Conservation (phyloP, 2,329 filamentous ascomycete genomes). For the Aspergillus arachidicola region DNA sequence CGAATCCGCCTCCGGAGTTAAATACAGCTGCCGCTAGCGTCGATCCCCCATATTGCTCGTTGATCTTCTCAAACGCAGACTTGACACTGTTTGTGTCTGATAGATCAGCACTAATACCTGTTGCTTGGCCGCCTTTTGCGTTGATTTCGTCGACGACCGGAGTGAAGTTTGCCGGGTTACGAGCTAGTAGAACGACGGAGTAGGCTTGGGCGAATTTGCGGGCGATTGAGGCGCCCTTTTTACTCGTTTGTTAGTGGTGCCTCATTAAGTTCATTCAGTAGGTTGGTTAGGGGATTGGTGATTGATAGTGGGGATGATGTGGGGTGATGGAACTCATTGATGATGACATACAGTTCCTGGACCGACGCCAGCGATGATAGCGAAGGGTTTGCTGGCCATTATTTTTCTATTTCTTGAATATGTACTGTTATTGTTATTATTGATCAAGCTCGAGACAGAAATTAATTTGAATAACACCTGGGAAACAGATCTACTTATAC, state of each 20-base stretch:
- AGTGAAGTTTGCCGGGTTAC: conserved; percentile 60
- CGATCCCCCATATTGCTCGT: conserved; percentile 53
- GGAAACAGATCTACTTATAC: conserved; percentile 1
- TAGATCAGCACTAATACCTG: conserved; percentile 64
- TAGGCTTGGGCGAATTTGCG: conserved; percentile 62
- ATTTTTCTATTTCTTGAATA: background rate
- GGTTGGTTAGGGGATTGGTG: background rate
- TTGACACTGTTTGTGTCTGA: conserved; percentile 56
- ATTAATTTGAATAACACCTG: background rate
- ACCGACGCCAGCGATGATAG: conserved; percentile 51
- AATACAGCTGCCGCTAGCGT: conserved; percentile 59
- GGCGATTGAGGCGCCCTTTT: conserved; percentile 59
- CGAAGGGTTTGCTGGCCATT: conserved; percentile 45
- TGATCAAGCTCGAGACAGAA: background rate
- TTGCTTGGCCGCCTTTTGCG: conserved; percentile 57
- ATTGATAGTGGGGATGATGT: background rate
- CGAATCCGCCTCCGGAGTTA: conserved; percentile 61
- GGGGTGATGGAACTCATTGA: background rate
- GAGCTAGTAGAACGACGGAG: conserved; percentile 61
- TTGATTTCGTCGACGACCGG: conserved; percentile 63
- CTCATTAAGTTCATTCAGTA: too few species aligned
- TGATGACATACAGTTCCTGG: conserved; percentile 43
- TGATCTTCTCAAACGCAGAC: conserved; percentile 56
- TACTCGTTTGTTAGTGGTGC: background rate
- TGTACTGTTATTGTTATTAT: background rate